phyloP scores from a whole-genome alignment of 2,329 filamentous ascomycete species.

The Coniochaeta sp. region DNA sequence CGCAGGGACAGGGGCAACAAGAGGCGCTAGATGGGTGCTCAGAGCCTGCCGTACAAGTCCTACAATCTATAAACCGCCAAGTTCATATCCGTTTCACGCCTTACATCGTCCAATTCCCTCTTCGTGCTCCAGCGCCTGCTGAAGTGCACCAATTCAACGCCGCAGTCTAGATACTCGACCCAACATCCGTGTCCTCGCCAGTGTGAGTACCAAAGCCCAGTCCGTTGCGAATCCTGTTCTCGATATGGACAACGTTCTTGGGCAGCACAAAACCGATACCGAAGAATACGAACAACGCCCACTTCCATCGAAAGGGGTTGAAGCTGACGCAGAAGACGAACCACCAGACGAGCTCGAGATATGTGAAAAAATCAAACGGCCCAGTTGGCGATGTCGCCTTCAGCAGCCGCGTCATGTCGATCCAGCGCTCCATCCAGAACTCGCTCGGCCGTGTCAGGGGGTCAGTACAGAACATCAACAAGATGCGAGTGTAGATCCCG shows the following conservation, averaged over 20 bases:
- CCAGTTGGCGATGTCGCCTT: constrained; percentile 64
- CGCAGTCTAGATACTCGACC: constrained; percentile 21
- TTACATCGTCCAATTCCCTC: too few relatives aligned
- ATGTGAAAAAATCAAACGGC: constrained; percentile 87
- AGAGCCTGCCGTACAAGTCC: too few relatives aligned
- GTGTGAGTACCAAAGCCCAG: constrained; percentile 27
- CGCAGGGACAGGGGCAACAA: constrained; percentile 36
- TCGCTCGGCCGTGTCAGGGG: constrained; percentile 65
- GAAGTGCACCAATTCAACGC: too few relatives aligned
- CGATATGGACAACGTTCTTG: constrained; percentile 56
- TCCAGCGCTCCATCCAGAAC: constrained; percentile 78
- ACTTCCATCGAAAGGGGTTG: constrained; percentile 88
- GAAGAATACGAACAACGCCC: constrained; percentile 76
- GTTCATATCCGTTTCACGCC: too few relatives aligned
- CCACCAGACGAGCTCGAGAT: constrained; percentile 79
- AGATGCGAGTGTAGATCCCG: constrained; percentile 78
- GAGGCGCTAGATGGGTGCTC: constrained; percentile 17
- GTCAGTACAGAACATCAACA: constrained; percentile 81
- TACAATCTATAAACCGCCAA: too few relatives aligned
- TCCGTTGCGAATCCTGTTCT: constrained; percentile 53
- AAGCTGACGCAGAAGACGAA: constrained; percentile 71
- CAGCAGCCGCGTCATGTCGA: constrained; percentile 70
- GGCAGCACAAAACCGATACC: constrained; percentile 65
- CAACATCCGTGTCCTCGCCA: constrained; percentile 20
- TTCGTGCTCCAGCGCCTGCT: too few relatives aligned